These are phyloP conservation scores for Adansonia rubrostipa DNA, from an alignment of 441 rosid genomes.

Conservation along the genomic window DNA sequence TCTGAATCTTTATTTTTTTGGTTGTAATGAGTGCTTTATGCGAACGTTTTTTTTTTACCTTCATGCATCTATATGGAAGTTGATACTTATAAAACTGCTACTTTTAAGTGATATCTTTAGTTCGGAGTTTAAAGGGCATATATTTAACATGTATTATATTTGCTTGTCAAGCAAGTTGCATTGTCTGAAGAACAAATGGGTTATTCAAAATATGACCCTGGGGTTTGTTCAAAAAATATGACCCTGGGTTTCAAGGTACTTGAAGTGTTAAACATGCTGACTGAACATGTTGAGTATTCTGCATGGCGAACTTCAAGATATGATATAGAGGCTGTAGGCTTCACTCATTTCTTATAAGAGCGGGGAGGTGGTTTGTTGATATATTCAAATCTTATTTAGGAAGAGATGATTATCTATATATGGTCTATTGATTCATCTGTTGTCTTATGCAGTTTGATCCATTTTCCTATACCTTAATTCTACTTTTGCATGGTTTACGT, in stretches of 20 bases:
- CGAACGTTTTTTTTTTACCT: neutral
- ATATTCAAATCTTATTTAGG: neutral
- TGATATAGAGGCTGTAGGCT: neutral
- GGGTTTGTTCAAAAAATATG: too few species aligned
- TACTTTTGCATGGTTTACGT: neutral
- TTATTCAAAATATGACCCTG: neutral
- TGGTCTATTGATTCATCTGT: neutral
- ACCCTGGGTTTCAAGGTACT: neutral
- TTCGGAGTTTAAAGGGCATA: neutral
- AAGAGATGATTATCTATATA: neutral
- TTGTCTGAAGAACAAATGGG: neutral
- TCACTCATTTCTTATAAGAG: neutral
- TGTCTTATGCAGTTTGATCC: neutral
- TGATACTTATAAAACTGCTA: neutral
- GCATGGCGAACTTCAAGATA: neutral
- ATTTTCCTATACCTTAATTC: neutral
- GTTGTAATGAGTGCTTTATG: neutral
- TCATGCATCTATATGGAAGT: neutral
- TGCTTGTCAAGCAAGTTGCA: neutral
- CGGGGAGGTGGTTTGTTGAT: conserved; percentile 4
- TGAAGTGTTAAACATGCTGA: neutral
- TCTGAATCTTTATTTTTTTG: neutral
- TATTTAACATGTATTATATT: neutral
- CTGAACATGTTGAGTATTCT: neutral
- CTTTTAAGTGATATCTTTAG: neutral